phyloP scores from a whole-genome alignment of 2,329 filamentous ascomycete genomes.

The Beauveria sp. region DNA sequence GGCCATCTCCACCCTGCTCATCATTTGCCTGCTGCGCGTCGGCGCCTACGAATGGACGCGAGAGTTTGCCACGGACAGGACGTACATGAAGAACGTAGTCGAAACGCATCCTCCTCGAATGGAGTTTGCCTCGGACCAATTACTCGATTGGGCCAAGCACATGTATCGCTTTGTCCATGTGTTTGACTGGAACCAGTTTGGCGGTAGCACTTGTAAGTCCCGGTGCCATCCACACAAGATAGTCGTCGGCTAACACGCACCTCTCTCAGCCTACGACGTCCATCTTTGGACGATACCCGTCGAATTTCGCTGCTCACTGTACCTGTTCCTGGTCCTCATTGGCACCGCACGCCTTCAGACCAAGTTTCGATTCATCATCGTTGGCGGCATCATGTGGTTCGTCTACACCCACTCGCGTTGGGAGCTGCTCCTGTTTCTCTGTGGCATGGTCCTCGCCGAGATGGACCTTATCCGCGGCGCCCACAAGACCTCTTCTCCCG shows the following conservation, averaged over 20 bases:
- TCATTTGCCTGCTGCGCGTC: slow-evolving; percentile 35
- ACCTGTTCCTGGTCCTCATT: slow-evolving; percentile 46
- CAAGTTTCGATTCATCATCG: slow-evolving; percentile 32
- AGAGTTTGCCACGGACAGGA: slow-evolving; percentile 34
- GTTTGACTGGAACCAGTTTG: slow-evolving; percentile 42
- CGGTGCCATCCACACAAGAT: slow-evolving; percentile 12
- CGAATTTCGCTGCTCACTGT: slow-evolving; percentile 51
- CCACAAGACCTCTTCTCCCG: slow-evolving; percentile 22
- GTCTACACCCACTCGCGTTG: slow-evolving; percentile 41
- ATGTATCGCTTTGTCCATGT: slow-evolving; percentile 45
- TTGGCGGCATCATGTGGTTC: slow-evolving; percentile 35
- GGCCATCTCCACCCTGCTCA: slow-evolving; percentile 41
- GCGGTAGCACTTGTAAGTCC: slow-evolving; percentile 35
- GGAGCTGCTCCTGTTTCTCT: slow-evolving; percentile 49
- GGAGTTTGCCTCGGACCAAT: slow-evolving; percentile 30
- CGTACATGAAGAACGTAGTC: slow-evolving; percentile 39
- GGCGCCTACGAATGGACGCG: slow-evolving; percentile 43
- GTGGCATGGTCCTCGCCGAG: slow-evolving; percentile 49
- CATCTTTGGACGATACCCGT: slow-evolving; percentile 58
- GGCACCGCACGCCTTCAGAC: slow-evolving; percentile 40
- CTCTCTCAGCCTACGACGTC: slow-evolving; percentile 38
- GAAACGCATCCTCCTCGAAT: slow-evolving; percentile 39
- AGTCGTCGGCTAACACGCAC: slow-evolving; percentile 18
- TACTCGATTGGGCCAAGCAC: slow-evolving; percentile 38
- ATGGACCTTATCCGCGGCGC: slow-evolving; percentile 42